Evolutionary conservation across 306 rosid genomes (phyloP).

Genomic region (Nissolia schottii): DNA sequence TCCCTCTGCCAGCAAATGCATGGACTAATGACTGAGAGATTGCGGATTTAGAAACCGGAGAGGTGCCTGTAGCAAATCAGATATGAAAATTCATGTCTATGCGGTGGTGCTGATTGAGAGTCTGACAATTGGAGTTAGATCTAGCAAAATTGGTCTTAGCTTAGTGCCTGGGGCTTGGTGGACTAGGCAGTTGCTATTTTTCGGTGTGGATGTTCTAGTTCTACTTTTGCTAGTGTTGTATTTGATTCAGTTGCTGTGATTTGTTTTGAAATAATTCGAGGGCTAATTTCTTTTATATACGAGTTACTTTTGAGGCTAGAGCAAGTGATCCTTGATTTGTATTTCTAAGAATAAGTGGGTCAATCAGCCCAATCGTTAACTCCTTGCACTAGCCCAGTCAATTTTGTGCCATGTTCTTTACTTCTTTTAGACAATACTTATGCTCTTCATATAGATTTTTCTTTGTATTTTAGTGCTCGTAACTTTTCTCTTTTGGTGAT

Average conservation of each 20-base stretch:
- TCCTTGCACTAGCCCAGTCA: neutral
- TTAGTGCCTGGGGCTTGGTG: neutral
- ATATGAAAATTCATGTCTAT: neutral
- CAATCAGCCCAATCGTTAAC: neutral
- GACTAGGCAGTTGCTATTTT: neutral
- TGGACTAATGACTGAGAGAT: neutral
- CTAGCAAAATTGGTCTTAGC: neutral
- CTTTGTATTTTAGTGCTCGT: too few species aligned
- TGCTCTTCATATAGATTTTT: neutral
- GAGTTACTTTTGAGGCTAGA: neutral
- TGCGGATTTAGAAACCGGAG: neutral
- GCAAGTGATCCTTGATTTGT: neutral
- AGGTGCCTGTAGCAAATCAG: neutral
- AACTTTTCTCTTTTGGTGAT: neutral
- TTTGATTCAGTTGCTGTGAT: neutral
- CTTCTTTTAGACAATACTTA: neutral
- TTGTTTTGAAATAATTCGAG: neutral
- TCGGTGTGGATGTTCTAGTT: neutral
- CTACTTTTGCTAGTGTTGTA: neutral
- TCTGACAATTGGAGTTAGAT: neutral
- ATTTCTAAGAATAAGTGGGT: neutral
- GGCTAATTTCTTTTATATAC: neutral
- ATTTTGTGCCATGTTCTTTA: neutral
- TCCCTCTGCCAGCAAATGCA: neutral
- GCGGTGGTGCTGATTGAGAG: neutral